Conservation (phyloP, 2,329 filamentous ascomycete species). For the Whalleya microplaca region DNA sequence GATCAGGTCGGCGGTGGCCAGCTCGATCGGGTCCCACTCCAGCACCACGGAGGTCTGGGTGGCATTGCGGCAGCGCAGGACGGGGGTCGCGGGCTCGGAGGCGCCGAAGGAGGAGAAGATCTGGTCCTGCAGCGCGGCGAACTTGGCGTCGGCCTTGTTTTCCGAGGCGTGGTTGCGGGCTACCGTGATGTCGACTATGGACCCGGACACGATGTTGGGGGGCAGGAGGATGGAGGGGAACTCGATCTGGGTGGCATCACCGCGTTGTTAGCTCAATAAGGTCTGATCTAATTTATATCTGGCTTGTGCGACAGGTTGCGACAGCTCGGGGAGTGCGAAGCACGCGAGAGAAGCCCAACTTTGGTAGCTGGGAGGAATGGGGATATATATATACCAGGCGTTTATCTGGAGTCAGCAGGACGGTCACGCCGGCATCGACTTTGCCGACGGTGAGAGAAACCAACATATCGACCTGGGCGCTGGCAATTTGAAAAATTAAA, state of each 20-base stretch:
- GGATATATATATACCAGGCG: conserved; percentile 71
- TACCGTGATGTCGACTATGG: conserved; percentile 97
- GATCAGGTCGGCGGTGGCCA: conserved; percentile 89
- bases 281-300: not conserved
- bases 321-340: conserved; percentile 7
- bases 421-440: conserved; percentile 97
- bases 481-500: conserved; percentile 1
- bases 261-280: conserved; percentile 25
- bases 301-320: conserved; percentile 23
- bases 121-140: conserved; percentile 82
- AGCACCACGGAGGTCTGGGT: conserved; percentile 98
- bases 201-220: conserved; percentile 91
- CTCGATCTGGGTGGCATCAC: conserved; percentile 82
- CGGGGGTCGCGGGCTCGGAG: conserved; percentile 72
- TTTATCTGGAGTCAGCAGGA: conserved; percentile 95
- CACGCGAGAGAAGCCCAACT: not conserved
- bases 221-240: conserved; percentile 97
- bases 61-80: conserved; percentile 91
- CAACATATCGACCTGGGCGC: conserved; percentile 66
- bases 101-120: conserved; percentile 89
- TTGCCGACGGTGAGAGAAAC: conserved; percentile 98
- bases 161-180: conserved; percentile 84
- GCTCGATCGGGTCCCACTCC: conserved; percentile 94
- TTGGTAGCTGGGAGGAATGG: not conserved
- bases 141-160: conserved; percentile 71